A percentile compares a stretch with the other conserved stretches of the same genome.
phyloP scores from a whole-genome alignment of 2,329 filamentous ascomycete species.

The Sordariomycetes sp. region DNA sequence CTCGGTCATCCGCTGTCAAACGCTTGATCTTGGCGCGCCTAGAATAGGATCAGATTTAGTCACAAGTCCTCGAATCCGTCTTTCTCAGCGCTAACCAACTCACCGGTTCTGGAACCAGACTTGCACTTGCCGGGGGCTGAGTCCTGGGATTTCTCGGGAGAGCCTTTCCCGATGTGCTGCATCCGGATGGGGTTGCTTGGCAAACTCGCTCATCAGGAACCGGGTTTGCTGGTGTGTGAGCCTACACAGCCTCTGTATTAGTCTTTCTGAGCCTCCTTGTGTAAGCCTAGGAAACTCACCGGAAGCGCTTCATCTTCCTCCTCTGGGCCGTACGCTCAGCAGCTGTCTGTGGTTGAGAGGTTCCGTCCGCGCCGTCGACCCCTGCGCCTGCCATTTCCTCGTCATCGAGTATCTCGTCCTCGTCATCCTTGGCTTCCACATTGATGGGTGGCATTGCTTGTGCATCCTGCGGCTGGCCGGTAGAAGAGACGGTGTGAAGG shows the following conservation, averaged over 20 bases:
- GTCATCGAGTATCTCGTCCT: conserved; percentile 42
- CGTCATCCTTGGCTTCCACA: conserved; percentile 29
- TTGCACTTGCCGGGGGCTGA: conserved; percentile 88
- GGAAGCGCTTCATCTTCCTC: conserved; percentile 69
- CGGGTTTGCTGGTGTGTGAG: conserved; percentile 95
- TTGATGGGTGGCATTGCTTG: not conserved
- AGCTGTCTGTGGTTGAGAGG: conserved; percentile 36
- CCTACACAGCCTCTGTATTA: conserved; percentile 29
- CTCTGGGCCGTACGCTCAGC: conserved; percentile 47
- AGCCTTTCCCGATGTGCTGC: conserved; percentile 80
- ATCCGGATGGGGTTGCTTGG: conserved; percentile 88
- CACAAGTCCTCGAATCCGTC: not conserved
- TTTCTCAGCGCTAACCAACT: conserved; percentile 12
- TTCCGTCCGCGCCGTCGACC: conserved; percentile 7
- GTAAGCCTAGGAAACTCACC: conserved; percentile 31
- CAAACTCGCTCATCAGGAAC: conserved; percentile 94
- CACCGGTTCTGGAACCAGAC: conserved; percentile 99
- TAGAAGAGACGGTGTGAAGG: not conserved
- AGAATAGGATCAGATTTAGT: conserved; percentile 4
- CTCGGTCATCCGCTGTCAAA: conserved; percentile 57
- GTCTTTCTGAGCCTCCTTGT: not conserved
- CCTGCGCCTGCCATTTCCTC: conserved; percentile 33
- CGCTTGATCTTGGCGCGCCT: conserved; percentile 65
- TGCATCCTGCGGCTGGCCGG: not conserved
- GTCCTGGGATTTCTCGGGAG: conserved; percentile 79